A percentile compares a stretch with the other conserved stretches of the same genome.
These are phyloP conservation scores for Pyrenophora graminea DNA, from an alignment of 2,329 filamentous ascomycete species.

Conservation along the genomic window DNA sequence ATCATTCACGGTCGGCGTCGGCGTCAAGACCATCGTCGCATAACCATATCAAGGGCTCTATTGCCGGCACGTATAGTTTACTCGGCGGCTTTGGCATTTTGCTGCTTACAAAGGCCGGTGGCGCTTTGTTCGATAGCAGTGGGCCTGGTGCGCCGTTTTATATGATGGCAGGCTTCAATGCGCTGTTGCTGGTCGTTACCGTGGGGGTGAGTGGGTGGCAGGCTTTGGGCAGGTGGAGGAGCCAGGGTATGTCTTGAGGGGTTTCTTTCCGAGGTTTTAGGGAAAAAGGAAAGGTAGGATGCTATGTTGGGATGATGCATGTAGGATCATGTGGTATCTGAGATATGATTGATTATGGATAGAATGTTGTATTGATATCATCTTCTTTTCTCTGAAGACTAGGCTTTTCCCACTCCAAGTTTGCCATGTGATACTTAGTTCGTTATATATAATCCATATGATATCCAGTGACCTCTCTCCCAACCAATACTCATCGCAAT, in stretches of 20 bases:
- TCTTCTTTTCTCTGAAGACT: too few relatives aligned
- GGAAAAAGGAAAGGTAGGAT: not conserved
- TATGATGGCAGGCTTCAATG: constrained; percentile 91
- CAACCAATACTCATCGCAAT: too few relatives aligned
- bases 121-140: constrained; percentile 77
- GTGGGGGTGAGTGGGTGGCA: constrained; percentile 25
- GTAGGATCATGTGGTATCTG: too few relatives aligned
- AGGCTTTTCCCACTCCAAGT: too few relatives aligned
- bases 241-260: not conserved
- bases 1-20: not conserved
- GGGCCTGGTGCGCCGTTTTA: constrained; percentile 84
- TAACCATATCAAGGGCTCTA: constrained; percentile 81
- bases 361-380: too few relatives aligned
- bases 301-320: not conserved
- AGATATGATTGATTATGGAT: too few relatives aligned
- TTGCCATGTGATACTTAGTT: too few relatives aligned
- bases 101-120: constrained; percentile 87
- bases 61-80: constrained; percentile 91
- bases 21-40: constrained; percentile 26
- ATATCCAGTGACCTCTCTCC: too few relatives aligned
- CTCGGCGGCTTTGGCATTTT: constrained; percentile 89
- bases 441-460: too few relatives aligned
- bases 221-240: constrained; percentile 11
- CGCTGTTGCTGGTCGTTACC: constrained; percentile 62
- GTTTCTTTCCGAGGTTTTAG: not conserved